Percentiles rank a stretch among this genome's conserved stretches.
These are phyloP conservation scores for Xylaria cubensis DNA, from an alignment of 495 filamentous ascomycete species.

Conservation along the genomic window DNA sequence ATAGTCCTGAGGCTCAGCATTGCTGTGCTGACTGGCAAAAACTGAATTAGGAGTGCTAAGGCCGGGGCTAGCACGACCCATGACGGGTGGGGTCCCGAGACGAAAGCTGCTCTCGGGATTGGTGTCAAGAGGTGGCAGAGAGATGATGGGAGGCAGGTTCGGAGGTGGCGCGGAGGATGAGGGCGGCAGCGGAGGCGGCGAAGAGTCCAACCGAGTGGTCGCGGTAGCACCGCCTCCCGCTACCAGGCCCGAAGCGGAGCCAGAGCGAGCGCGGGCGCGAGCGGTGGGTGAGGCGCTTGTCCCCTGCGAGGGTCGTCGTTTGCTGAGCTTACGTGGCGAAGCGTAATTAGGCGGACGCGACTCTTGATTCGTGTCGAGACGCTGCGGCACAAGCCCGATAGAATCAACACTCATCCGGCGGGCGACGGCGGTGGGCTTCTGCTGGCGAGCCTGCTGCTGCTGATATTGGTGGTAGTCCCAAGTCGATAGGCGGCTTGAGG, in stretches of 20 bases:
- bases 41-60: constrained; percentile 24
- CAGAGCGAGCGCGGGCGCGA: constrained; percentile 14
- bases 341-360: constrained; percentile 33
- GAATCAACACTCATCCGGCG: constrained; percentile 59
- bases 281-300: constrained; percentile 30
- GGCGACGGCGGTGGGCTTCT: constrained; percentile 31
- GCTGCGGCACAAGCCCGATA: constrained; percentile 33
- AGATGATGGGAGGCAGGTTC: constrained; percentile 38
- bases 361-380: constrained; percentile 25
- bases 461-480: constrained; percentile 33
- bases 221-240: constrained; percentile 1
- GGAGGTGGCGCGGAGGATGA: constrained; percentile 42
- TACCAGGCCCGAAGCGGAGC: background rate
- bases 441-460: constrained; percentile 25
- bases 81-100: constrained; percentile 27
- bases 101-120: constrained; percentile 32
- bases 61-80: constrained; percentile 29
- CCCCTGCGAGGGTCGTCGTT: constrained; percentile 31
- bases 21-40: constrained; percentile 19
- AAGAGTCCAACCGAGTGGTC: constrained; percentile 28
- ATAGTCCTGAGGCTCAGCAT: constrained; percentile 31
- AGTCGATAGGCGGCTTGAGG: constrained; percentile 69
- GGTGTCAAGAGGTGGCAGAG: constrained; percentile 36
- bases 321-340: constrained; percentile 33
- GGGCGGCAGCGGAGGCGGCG: constrained; percentile 40